Base-by-base conservation (phyloP, 2,329 filamentous ascomycete species). In the Phoma herbarum region DNA sequence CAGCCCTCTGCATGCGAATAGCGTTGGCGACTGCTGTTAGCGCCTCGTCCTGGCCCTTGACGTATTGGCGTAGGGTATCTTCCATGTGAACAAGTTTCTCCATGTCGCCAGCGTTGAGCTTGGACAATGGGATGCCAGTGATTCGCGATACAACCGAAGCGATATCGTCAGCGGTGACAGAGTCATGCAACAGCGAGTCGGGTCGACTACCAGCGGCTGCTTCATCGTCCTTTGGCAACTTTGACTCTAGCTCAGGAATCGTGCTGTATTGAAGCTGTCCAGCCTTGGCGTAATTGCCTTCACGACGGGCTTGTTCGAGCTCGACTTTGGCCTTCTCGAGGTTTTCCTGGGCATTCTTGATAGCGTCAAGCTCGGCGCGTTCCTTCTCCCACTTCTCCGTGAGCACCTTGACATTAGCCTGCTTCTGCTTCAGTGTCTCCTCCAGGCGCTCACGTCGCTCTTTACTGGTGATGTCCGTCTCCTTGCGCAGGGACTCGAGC, bases 21-120 rank as follows among this genome's bases (percentile, higher is more conserved):
- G 95, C 95, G 73, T 98, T 91, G 31, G 94, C 90, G 1, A 98
- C 94, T 18, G 93, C 91, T 64, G 89, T 89, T 58, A 99, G 86
- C 7, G 95, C 95, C 71, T 98, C 93, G 64, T 98, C 94, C 75
- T 99, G 95, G 3, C 95, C 95, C 64, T 92, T 90, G 53, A 99
- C 90, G 4, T 90, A 90, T 71, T 93, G 83, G 5, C 92, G 86
- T 9, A 99, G 84, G 0, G 87, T 90, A 61, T 97, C 92, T 77
- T 99, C 95, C 93, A 98, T 98, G 70, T 92, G 89, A 14, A 99
- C 90, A 26, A 99, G 83, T 79, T 97, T 97, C 76, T 98, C 93
- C 39, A 96, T 90, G 68, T 98, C 94, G 22, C 94, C 94, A 9
- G 92, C 90, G 70, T 96, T 97, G 47, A 99, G 84, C 77, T 97